Conservation (phyloP, 2,329 filamentous ascomycete species). For the Allantophomopsis cytisporea region DNA sequence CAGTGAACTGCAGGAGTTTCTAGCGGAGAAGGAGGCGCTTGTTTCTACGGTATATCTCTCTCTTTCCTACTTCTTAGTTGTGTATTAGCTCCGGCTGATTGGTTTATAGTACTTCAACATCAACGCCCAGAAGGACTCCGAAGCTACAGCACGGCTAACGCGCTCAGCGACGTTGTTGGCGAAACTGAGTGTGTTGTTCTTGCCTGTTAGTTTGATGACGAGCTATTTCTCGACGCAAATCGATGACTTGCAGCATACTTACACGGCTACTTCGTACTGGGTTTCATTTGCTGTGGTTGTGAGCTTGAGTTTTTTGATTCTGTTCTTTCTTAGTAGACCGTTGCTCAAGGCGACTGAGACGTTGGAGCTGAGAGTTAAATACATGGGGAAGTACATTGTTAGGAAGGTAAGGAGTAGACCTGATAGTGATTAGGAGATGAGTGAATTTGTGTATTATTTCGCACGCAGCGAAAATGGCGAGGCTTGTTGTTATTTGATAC, state of each 20-base stretch:
- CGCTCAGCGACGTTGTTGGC: slow-evolving; percentile 59
- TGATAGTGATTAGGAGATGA: too few relatives aligned
- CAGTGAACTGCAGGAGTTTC: slow-evolving; percentile 45
- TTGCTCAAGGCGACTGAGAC: too few relatives aligned
- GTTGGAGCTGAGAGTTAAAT: too few relatives aligned
- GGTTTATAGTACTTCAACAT: slow-evolving; percentile 57
- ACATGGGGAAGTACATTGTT: too few relatives aligned
- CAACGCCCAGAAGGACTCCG: slow-evolving; percentile 62
- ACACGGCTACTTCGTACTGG: slow-evolving; percentile 23
- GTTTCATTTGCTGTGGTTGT: too few relatives aligned
- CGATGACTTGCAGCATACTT: slow-evolving; percentile 36
- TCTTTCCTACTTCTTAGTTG: neutral
- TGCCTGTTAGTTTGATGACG: slow-evolving; percentile 63
- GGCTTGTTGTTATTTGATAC: too few relatives aligned
- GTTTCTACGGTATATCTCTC: slow-evolving; percentile 41
- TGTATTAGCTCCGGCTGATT: slow-evolving; percentile 3
- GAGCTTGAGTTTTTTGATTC: too few relatives aligned
- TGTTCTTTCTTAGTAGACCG: too few relatives aligned
- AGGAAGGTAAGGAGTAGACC: slow-evolving; percentile 1
- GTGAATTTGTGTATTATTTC: too few relatives aligned
- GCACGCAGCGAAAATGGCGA: too few relatives aligned
- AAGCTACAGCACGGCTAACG: slow-evolving; percentile 57
- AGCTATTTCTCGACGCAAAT: slow-evolving; percentile 61
- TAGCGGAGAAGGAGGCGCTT: slow-evolving; percentile 58
- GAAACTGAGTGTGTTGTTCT: slow-evolving; percentile 63